Conservation (phyloP, 2,329 filamentous ascomycete genomes). For the Amylocarpus encephaloides region DNA sequence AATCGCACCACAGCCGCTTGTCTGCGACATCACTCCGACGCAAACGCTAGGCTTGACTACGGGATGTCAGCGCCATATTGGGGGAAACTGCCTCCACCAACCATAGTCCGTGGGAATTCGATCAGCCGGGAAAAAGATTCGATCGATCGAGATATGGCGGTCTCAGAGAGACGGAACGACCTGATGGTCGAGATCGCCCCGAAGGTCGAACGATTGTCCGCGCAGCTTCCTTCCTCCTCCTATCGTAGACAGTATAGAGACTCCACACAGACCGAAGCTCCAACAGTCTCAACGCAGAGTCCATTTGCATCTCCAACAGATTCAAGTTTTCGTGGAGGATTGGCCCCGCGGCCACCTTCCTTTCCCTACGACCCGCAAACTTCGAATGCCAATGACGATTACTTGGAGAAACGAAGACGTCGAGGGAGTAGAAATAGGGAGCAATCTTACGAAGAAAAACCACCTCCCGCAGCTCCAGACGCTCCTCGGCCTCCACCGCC, state of each 20-base stretch:
- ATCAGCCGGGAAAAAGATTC: conserved; percentile 32
- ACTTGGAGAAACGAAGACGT: conserved; percentile 38
- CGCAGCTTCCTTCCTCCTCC: conserved; percentile 40
- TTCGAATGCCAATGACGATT: conserved; percentile 34
- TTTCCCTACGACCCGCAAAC: conserved; percentile 40
- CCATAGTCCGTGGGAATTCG: conserved; percentile 32
- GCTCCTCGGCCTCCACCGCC: conserved; percentile 51
- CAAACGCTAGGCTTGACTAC: conserved; percentile 2
- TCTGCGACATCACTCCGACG: not conserved
- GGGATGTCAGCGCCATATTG: conserved; percentile 38
- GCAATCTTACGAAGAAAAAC: conserved; percentile 31
- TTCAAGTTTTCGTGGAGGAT: conserved; percentile 46
- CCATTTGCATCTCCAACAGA: conserved; percentile 49
- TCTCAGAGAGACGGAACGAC: conserved; percentile 14
- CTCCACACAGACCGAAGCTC: conserved; percentile 52
- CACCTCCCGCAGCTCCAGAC: conserved; percentile 52
- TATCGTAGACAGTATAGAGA: conserved; percentile 27
- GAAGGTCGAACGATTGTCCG: conserved; percentile 23
- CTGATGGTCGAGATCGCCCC: conserved; percentile 22
- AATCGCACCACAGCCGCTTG: not conserved
- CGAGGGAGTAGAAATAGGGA: conserved; percentile 40
- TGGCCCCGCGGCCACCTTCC: conserved; percentile 54
- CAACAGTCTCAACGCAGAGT: conserved; percentile 53
- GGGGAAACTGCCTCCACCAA: conserved; percentile 50
- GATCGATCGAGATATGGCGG: conserved; percentile 2